phyloP scores from a whole-genome alignment of 179 eudicot species.

The Corrigiola litoralis region DNA sequence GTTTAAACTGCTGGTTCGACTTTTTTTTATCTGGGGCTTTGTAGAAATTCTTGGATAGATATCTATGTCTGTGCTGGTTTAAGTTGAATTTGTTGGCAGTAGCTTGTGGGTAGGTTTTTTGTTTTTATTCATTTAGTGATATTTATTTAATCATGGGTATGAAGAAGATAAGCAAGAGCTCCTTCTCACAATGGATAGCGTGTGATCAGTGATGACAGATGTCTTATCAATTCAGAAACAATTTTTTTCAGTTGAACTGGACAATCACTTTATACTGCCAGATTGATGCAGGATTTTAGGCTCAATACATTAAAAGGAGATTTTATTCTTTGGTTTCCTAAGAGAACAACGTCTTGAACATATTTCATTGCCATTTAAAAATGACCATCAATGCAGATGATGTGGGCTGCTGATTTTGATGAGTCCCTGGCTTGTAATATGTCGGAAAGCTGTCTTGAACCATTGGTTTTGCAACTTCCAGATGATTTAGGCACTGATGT shows the following conservation, averaged over 20 bases:
- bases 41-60: background rate
- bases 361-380: slow-evolving; percentile 10
- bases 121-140: background rate
- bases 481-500: slow-evolving; percentile 39
- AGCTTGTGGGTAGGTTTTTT: no score
- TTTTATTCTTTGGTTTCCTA: no score
- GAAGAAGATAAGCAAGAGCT: no score
- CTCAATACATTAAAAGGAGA: no score
- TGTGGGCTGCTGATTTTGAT: slow-evolving; percentile 99
- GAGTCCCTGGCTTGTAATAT: slow-evolving; percentile 57
- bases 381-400: slow-evolving; percentile 62
- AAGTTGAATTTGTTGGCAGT: no score
- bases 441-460: slow-evolving; percentile 69
- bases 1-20: background rate
- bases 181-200: no score
- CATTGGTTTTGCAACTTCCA: slow-evolving; percentile 65
- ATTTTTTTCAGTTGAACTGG: background rate
- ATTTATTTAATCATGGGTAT: no score
- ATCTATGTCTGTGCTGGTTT: background rate
- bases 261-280: background rate
- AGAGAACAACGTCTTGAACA: background rate
- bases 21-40: background rate
- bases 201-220: no score
- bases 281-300: background rate
- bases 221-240: background rate